Conservation (phyloP, 352 stramenopile genomes). For the Pythium dissimile region DNA sequence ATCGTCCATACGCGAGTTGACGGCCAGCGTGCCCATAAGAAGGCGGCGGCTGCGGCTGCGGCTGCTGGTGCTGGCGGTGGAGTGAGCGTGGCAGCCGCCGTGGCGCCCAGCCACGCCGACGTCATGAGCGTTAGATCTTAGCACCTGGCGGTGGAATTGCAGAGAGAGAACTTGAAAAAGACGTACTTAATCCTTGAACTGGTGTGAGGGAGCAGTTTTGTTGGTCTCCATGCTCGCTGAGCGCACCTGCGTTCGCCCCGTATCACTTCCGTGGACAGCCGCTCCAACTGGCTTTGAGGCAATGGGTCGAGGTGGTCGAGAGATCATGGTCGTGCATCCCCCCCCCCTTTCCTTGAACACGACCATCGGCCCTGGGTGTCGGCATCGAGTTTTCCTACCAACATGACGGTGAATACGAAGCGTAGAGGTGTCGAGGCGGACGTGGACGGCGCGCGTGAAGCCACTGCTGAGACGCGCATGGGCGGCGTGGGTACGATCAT, state of each 20-base stretch:
- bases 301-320: no score
- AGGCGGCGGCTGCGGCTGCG: slow-evolving; percentile 30
- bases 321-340: no score
- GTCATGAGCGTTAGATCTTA: slow-evolving; percentile 18
- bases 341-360: not conserved
- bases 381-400: not conserved
- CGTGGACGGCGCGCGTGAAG: not conserved
- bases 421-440: slow-evolving; percentile 3
- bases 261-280: no score
- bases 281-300: no score
- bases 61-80: not conserved
- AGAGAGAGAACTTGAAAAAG: no score
- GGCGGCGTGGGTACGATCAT: slow-evolving; percentile 15
- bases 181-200: no score
- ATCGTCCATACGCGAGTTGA: slow-evolving; percentile 77
- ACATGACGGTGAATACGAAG: not conserved
- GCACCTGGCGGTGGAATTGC: not conserved
- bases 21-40: slow-evolving; percentile 68
- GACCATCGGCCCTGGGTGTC: not conserved
- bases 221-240: no score
- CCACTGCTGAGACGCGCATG: slow-evolving; percentile 9
- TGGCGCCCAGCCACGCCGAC: slow-evolving; percentile 6
- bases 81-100: not conserved
- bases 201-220: no score
- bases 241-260: no score